Conservation (phyloP, 1,139 yeast species). For the Kodamaea derodonti region DNA sequence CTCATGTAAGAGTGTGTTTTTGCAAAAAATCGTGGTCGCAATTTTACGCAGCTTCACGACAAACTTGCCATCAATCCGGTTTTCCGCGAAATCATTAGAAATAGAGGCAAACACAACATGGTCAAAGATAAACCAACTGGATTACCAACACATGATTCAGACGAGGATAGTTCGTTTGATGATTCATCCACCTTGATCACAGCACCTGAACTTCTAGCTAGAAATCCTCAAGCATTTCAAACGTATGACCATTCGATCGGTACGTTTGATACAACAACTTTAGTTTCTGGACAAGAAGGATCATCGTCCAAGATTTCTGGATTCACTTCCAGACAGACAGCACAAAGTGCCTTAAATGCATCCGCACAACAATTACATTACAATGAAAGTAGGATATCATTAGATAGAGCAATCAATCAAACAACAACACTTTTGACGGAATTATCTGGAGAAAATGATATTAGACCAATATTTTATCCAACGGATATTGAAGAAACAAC, state of each 20-base stretch:
- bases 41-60: too few relatives aligned
- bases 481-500: constrained; percentile 27
- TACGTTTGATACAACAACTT: constrained; percentile 5
- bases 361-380: constrained; percentile 66
- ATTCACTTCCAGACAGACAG: constrained; percentile 8
- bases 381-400: constrained; percentile 59
- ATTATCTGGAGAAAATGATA: constrained; percentile 51
- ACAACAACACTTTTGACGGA: constrained; percentile 53
- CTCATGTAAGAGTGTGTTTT: too few relatives aligned
- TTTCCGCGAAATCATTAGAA: too few relatives aligned
- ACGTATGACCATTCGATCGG: constrained; percentile 6
- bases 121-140: too few relatives aligned
- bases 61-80: too few relatives aligned
- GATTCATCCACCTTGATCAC: constrained; percentile 27
- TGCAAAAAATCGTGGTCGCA: too few relatives aligned
- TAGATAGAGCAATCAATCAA: constrained; percentile 60
- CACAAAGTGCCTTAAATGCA: constrained; percentile 27
- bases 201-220: constrained; percentile 7
- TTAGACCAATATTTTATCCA: constrained; percentile 68
- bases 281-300: constrained; percentile 19
- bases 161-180: too few relatives aligned
- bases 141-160: too few relatives aligned
- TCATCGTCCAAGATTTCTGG: constrained; percentile 6
- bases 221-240: constrained; percentile 7
- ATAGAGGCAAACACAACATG: too few relatives aligned